phyloP scores from a whole-genome alignment of 2,329 filamentous ascomycete genomes.

The Aspergillus caelatus region DNA sequence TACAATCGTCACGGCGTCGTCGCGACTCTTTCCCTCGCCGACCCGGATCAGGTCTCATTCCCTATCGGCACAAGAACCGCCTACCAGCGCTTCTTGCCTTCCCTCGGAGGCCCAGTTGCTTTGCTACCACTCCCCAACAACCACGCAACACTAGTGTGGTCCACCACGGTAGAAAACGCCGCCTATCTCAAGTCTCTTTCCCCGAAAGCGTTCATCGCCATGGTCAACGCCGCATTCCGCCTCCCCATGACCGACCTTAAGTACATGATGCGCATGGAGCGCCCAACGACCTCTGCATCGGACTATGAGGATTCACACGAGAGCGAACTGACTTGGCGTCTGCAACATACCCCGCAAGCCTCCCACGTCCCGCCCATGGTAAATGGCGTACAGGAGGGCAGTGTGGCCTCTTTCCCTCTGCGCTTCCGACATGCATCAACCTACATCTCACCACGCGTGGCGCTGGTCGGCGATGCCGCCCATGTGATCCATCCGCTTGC shows the following conservation, averaged over 20 bases:
- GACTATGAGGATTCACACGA: slow-evolving; percentile 52
- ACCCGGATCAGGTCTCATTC: slow-evolving; percentile 32
- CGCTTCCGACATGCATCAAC: slow-evolving; percentile 91
- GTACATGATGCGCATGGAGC: slow-evolving; percentile 72
- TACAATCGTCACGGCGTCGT: slow-evolving; percentile 90
- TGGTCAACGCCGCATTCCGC: slow-evolving; percentile 93
- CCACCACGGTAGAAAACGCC: slow-evolving; percentile 80
- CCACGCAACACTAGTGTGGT: slow-evolving; percentile 88
- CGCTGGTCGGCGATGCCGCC: slow-evolving; percentile 89
- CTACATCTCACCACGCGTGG: slow-evolving; percentile 87
- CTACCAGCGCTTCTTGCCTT: slow-evolving; percentile 93
- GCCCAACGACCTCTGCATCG: slow-evolving; percentile 28
- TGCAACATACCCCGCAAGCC: slow-evolving; percentile 66
- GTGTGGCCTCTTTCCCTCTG: slow-evolving; percentile 86
- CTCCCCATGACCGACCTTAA: slow-evolving; percentile 76
- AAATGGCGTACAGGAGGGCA: slow-evolving; percentile 73
- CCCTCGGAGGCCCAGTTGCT: slow-evolving; percentile 75
- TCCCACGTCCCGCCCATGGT: slow-evolving; percentile 67
- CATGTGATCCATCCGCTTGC: slow-evolving; percentile 94
- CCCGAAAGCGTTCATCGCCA: slow-evolving; percentile 73
- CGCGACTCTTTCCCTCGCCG: slow-evolving; percentile 76
- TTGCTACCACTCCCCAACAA: slow-evolving; percentile 86
- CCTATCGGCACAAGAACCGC: slow-evolving; percentile 66
- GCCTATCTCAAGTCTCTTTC: slow-evolving; percentile 76
- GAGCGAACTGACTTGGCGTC: slow-evolving; percentile 83